A percentile compares a stretch with the other conserved stretches of the same genome.
Conservation (phyloP, 2,329 filamentous ascomycete species). For the Sclerotinia sclerotiorum region DNA sequence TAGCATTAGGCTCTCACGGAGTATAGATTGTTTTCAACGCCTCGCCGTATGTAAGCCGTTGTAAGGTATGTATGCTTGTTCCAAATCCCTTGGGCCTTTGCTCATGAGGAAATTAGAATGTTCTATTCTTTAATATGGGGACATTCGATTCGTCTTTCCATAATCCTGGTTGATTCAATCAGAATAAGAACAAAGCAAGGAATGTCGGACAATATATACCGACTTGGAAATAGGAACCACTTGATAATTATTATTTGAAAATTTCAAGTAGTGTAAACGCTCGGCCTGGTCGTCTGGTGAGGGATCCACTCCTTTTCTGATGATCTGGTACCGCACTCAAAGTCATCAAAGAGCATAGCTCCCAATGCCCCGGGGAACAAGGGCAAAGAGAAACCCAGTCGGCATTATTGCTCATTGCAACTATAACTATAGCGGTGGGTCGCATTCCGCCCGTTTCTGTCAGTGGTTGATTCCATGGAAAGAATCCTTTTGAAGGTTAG, state of each 20-base stretch:
- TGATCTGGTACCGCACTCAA: neutral
- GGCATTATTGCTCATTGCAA: slow-evolving; percentile 2
- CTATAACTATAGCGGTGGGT: slow-evolving; percentile 1
- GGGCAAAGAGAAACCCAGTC: neutral
- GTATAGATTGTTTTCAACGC: neutral
- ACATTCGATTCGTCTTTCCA: slow-evolving; percentile 22
- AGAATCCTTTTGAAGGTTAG: neutral
- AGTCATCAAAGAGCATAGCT: neutral
- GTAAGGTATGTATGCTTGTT: slow-evolving; percentile 4
- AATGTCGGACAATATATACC: neutral
- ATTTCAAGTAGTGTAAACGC: too few relatives aligned
- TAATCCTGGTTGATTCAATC: slow-evolving; percentile 20
- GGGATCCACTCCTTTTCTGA: too few relatives aligned
- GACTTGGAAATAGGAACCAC: slow-evolving; percentile 7
- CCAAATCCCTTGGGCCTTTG: neutral
- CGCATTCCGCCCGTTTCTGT: slow-evolving; percentile 5
- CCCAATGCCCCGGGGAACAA: slow-evolving; percentile 10
- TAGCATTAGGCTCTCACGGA: neutral
- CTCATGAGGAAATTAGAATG: neutral
- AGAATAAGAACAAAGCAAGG: slow-evolving; percentile 13
- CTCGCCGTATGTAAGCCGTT: too few relatives aligned
- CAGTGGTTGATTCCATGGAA: neutral
- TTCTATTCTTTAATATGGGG: slow-evolving; percentile 8
- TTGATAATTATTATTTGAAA: too few relatives aligned
- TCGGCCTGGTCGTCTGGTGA: too few relatives aligned